Conservation (phyloP, 108 stramenopile genomes). For the Nannochloropsis oceanica region DNA sequence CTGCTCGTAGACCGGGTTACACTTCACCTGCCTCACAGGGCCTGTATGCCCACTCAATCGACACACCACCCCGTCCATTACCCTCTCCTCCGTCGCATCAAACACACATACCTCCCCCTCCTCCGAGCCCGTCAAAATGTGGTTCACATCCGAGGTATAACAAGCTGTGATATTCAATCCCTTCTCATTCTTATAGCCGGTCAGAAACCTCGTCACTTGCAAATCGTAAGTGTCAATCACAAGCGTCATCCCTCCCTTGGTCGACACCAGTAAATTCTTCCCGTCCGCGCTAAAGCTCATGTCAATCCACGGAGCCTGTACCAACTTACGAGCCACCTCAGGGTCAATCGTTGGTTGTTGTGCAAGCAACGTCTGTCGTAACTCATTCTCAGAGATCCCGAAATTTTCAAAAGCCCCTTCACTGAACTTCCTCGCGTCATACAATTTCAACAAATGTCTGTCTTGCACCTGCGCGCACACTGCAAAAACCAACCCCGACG, state of each 20-base stretch:
- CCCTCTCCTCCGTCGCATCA: constrained; percentile 20
- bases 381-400: not conserved
- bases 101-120: constrained; percentile 24
- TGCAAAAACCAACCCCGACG: constrained; percentile 38
- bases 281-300: constrained; percentile 40
- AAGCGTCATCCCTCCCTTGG: constrained; percentile 20
- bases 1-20: constrained; percentile 39
- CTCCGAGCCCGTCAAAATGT: constrained; percentile 32
- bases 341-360: constrained; percentile 5
- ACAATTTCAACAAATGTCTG: constrained; percentile 29
- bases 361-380: not conserved
- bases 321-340: constrained; percentile 18
- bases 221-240: constrained; percentile 28
- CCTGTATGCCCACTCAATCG: constrained; percentile 22
- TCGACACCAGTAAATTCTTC: constrained; percentile 32
- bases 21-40: constrained; percentile 20
- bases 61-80: constrained; percentile 12
- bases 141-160: constrained; percentile 26
- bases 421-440: constrained; percentile 29
- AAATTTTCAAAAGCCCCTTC: not conserved
- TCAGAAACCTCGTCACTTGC: constrained; percentile 15
- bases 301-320: constrained; percentile 31
- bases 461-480: constrained; percentile 15
- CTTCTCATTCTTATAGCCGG: constrained; percentile 32
- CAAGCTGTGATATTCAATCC: constrained; percentile 28